Evolutionary conservation across 2,329 filamentous ascomycete species (phyloP).

Genomic region (Scytalidium sp.): DNA sequence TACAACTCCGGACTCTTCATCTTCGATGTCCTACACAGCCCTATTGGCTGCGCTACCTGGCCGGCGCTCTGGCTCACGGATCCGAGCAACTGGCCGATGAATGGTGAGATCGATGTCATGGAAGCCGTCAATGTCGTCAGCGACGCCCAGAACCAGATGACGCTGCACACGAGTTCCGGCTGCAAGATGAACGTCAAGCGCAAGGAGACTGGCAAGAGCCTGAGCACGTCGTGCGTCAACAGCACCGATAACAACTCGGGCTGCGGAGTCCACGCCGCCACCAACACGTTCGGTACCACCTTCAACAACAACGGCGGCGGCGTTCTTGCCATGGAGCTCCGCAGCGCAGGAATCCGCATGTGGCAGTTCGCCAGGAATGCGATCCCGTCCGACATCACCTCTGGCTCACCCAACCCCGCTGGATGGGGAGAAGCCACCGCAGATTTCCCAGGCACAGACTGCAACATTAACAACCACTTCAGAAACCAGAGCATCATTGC

Average conservation of each 20-base stretch:
- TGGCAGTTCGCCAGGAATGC: slow-evolving; percentile 46
- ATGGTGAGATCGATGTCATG: slow-evolving; percentile 58
- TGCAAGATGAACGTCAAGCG: slow-evolving; percentile 38
- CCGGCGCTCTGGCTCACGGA: slow-evolving; percentile 64
- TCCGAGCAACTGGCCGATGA: slow-evolving; percentile 52
- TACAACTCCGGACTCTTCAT: slow-evolving; percentile 58
- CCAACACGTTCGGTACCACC: slow-evolving; percentile 43
- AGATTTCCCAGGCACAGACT: slow-evolving; percentile 50
- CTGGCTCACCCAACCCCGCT: slow-evolving; percentile 38
- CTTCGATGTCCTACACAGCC: slow-evolving; percentile 57
- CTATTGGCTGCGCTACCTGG: slow-evolving; percentile 51
- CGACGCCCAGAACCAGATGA: slow-evolving; percentile 39
- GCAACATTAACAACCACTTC: slow-evolving; percentile 71
- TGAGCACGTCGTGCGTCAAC: slow-evolving; percentile 43
- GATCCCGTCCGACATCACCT: slow-evolving; percentile 42
- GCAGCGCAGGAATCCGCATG: slow-evolving; percentile 41
- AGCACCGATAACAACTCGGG: slow-evolving; percentile 37
- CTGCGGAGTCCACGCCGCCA: slow-evolving; percentile 38
- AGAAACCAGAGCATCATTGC: slow-evolving; percentile 72
- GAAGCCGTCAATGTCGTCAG: slow-evolving; percentile 44
- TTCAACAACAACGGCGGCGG: slow-evolving; percentile 51
- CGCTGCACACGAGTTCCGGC: slow-evolving; percentile 43
- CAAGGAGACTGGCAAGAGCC: slow-evolving; percentile 45
- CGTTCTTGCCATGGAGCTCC: slow-evolving; percentile 47
- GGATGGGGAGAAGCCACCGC: slow-evolving; percentile 43